A percentile compares a stretch with the other conserved stretches of the same genome.
phyloP scores from a whole-genome alignment of 495 filamentous ascomycete genomes.

The Xylaria longipes region DNA sequence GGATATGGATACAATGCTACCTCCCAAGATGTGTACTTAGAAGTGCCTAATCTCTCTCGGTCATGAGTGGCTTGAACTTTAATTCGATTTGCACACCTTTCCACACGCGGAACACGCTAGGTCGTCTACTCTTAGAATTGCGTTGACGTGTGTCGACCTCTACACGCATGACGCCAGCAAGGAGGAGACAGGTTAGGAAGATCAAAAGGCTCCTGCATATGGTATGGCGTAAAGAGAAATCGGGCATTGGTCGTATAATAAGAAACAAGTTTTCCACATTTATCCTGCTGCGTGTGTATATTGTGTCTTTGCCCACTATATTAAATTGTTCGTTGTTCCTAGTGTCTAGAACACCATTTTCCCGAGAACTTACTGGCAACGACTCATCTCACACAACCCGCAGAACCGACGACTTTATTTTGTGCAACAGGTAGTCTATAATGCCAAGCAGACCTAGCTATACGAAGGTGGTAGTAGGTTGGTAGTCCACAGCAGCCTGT shows the following conservation, averaged over 20 bases:
- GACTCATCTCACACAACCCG: not conserved
- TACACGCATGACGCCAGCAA: not conserved
- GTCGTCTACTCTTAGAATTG: not conserved
- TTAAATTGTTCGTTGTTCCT: not conserved
- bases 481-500: not conserved
- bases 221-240: conserved; percentile 20
- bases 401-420: not conserved
- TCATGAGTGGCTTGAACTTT: not conserved
- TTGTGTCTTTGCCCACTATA: not conserved
- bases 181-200: not conserved
- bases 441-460: not conserved
- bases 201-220: conserved; percentile 9
- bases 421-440: not conserved
- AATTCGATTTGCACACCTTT: not conserved
- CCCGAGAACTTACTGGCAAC: not conserved
- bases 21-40: not conserved
- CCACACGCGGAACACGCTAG: not conserved
- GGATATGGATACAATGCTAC: not conserved
- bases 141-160: not conserved
- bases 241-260: conserved; percentile 17
- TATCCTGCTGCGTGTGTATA: not conserved
- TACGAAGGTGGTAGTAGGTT: too few species aligned
- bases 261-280: not conserved
- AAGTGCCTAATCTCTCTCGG: not conserved
- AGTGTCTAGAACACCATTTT: not conserved